Base-by-base conservation (phyloP, 331 rosid genomes). In the Quercus tomentella region DNA sequence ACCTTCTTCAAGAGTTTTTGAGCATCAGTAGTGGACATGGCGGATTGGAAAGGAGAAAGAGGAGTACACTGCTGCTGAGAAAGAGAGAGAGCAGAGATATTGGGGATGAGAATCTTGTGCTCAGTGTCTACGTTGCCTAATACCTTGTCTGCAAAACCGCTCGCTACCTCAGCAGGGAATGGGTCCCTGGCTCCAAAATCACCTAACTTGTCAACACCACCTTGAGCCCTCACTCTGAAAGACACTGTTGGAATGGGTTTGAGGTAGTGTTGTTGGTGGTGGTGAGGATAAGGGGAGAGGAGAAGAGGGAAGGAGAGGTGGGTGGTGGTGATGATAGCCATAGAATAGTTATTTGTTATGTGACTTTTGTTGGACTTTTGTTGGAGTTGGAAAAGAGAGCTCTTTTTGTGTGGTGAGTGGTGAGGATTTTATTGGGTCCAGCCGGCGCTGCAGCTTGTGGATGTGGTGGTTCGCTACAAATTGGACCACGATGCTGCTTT, bases 121-220 rank as follows among this genome's bases (percentile, higher is more conserved):
- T 94, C 97, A 0, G 97, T 92, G 84, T 62, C 37, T 2, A 0
- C 4, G 35, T 12, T 77, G 21, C 98, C 94, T 6, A 92, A 43
- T 51, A 94, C 98, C 77, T 92, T 94, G 2, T 94, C 97, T 4
- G 84, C 97, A 72, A 94, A 94, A 5, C 67, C 3, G 33, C 98
- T 92, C 14, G 85, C 97, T 28, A 94, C 0, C 62, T 94, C 97
- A 8, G 92, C 98, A 1, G 97, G 97, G 63, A 87, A 94, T 0
- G 98, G 98, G 84, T 94, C 98, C 67, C 98, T 81, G 3, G 94
- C 97, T 2, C 98, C 98, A 60, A 87, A 91, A 41, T 94, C 97
- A 0, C 97, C 97, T 28, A 91, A 33, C 72, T 75, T 54, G 69
- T 91, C 92, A 16, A 28, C 0, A 17, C 31, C 86, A 3, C 65